Conservation (phyloP, 257 asterid species). For the Solanum rostratum region DNA sequence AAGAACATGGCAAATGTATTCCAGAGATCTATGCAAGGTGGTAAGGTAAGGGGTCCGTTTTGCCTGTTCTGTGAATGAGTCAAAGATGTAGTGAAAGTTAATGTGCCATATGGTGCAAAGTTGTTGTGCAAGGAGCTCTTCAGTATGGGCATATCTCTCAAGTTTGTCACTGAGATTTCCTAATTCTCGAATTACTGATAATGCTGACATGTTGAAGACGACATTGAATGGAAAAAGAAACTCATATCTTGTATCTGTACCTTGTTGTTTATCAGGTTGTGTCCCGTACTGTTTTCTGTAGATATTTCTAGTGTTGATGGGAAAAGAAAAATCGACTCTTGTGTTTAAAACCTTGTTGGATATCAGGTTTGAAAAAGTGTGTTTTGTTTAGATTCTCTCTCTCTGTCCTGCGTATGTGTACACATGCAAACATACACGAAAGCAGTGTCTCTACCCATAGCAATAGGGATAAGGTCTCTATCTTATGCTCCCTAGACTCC, state of each 20-base stretch:
- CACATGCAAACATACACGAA: background rate
- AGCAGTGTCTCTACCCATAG: background rate
- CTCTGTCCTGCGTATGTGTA: background rate
- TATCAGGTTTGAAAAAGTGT: no score
- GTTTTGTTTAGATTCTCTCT: background rate
- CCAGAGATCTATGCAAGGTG: constrained; percentile 54
- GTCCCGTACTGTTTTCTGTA: no score
- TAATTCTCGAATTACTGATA: constrained; percentile 3
- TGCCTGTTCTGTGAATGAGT: no score
- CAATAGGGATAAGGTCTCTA: background rate
- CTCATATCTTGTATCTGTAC: no score
- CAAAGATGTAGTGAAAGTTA: no score
- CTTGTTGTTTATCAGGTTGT: no score
- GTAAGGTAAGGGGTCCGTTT: constrained; percentile 79
- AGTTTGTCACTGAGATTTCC: constrained; percentile 74
- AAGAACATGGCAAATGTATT: constrained; percentile 62
- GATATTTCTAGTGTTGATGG: no score
- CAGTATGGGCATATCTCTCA: constrained; percentile 79
- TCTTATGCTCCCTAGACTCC: background rate
- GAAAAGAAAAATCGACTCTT: no score
- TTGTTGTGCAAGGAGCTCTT: constrained; percentile 76
- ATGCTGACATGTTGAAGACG: background rate
- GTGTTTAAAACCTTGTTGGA: no score
- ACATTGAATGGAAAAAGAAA: background rate
- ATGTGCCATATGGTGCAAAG: constrained; percentile 68